Evolutionary conservation across 2,329 filamentous ascomycete genomes (phyloP), one percentile per base, ranked within the genome.

Genomic region (Aschersonia sp.): DNA sequence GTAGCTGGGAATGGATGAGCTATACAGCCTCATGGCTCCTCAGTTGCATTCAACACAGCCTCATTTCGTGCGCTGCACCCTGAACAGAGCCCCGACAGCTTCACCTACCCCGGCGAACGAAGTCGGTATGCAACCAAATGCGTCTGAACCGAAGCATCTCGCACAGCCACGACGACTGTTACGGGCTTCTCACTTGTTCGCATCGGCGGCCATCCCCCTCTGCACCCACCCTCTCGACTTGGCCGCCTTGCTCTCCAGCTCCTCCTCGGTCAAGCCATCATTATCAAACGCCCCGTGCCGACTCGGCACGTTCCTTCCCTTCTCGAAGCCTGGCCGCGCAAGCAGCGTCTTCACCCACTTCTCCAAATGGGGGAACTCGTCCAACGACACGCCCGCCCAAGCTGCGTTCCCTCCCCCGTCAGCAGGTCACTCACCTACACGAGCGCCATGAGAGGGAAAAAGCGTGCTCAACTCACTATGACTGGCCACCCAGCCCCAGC

Each of bases 281-380:
- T 67, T 53, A 0, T 71, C 65, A 48, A 83, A 62, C 30, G 84
- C 79, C 56, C 72, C 81, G 57, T 89, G 77, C 31, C 66, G 74
- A 9, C 74, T 70, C 3, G 86, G 86, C 9, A 91, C 79, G 65
- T 91, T 73, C 48, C 80, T 72, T 28, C 86, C 89, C 64, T 82
- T 85, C 66, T 91, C 79, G 20, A 89, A 75, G 2, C 73, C 87
- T 0, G 83, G 80, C 1, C 87, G 75, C 53, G 76, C 71, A 12
- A 80, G 69, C 66, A 94, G 74, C 51, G 72, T 74, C 55, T 85
- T 76, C 52, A 91, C 73, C 89, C 89, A 95, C 40, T 78, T 78
- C 58, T 87, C 79, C 52, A 95, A 61, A 45, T 76, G 62, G 3
- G 87, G 86, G 65, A 91, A 94, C 51, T 89, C 80, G 1, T 80